Evolutionary conservation across 2,329 filamentous ascomycete genomes (phyloP).

Genomic region (Diaporthe citrichinensis): DNA sequence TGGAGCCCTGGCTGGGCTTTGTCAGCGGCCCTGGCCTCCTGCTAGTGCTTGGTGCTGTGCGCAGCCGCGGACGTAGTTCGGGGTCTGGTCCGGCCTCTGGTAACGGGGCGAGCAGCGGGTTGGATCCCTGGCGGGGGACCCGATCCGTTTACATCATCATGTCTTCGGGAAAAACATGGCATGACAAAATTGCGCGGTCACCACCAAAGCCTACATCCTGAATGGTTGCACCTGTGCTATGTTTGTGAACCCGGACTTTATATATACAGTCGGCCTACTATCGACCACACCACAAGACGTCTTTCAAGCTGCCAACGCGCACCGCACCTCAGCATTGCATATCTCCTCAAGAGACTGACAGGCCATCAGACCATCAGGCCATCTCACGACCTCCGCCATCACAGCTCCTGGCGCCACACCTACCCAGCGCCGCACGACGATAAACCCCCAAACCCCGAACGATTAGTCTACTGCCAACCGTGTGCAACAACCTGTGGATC

Average conservation of each 20-base stretch:
- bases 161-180: slow-evolving; percentile 21
- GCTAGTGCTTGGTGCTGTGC: not conserved
- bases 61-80: slow-evolving; percentile 30
- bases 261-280: slow-evolving; percentile 5
- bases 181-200: slow-evolving; percentile 30
- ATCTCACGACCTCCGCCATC: slow-evolving; percentile 3
- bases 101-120: not conserved
- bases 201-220: not conserved
- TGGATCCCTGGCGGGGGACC: not conserved
- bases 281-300: not conserved
- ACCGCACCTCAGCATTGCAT: not conserved
- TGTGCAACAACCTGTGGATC: not conserved
- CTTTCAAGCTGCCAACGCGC: not conserved
- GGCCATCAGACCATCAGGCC: not conserved
- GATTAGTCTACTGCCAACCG: not conserved
- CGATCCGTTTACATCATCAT: slow-evolving; percentile 34
- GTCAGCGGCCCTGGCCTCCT: slow-evolving; percentile 12
- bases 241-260: not conserved
- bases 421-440: not conserved
- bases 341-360: not conserved
- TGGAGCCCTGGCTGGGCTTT: not conserved
- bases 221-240: not conserved
- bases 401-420: not conserved
- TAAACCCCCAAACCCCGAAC: not conserved
- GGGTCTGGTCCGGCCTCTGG: slow-evolving; percentile 35